Evolutionary conservation across 2,329 filamentous ascomycete species (phyloP).

Genomic region (Phyllosticta capitalensis): DNA sequence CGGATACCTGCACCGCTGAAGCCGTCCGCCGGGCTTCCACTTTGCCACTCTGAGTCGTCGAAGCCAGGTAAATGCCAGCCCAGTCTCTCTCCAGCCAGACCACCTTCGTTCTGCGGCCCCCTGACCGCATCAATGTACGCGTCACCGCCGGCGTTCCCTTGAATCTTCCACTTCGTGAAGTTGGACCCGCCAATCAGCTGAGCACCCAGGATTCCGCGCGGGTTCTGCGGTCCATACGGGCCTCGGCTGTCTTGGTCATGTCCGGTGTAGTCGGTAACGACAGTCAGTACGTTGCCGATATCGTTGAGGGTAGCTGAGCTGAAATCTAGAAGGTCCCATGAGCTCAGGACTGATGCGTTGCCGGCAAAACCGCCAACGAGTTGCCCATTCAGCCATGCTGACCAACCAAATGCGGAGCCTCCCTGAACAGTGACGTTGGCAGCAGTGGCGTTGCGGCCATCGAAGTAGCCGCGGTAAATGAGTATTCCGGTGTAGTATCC

Average conservation of each 20-base stretch:
- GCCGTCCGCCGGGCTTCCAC: conserved; percentile 28
- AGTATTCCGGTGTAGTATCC: conserved; percentile 34
- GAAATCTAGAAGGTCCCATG: conserved; percentile 40
- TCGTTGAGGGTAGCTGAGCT: conserved; percentile 37
- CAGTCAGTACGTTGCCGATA: conserved; percentile 39
- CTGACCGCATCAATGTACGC: conserved; percentile 43
- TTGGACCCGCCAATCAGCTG: conserved; percentile 33
- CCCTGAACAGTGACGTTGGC: conserved; percentile 45
- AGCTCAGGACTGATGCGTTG: conserved; percentile 30
- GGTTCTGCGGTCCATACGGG: conserved; percentile 39
- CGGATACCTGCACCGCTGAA: conserved; percentile 43
- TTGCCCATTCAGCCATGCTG: conserved; percentile 47
- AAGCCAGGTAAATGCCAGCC: conserved; percentile 52
- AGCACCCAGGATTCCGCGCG: conserved; percentile 45
- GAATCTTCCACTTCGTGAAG: conserved; percentile 43
- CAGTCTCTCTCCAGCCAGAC: conserved; percentile 47
- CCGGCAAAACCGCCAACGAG: conserved; percentile 50
- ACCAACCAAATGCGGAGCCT: conserved; percentile 48
- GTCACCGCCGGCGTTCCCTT: conserved; percentile 47
- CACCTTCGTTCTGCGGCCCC: conserved; percentile 49
- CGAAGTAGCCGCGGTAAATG: conserved; percentile 34
- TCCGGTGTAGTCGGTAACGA: conserved; percentile 52
- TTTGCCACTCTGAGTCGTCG: conserved; percentile 37
- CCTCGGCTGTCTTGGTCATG: conserved; percentile 45
- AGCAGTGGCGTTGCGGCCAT: conserved; percentile 26